A percentile compares a stretch with the other conserved stretches of the same genome.
These are phyloP conservation scores for Simplicillium aogashimaense DNA, from an alignment of 2,329 filamentous ascomycete species.

Conservation along the genomic window DNA sequence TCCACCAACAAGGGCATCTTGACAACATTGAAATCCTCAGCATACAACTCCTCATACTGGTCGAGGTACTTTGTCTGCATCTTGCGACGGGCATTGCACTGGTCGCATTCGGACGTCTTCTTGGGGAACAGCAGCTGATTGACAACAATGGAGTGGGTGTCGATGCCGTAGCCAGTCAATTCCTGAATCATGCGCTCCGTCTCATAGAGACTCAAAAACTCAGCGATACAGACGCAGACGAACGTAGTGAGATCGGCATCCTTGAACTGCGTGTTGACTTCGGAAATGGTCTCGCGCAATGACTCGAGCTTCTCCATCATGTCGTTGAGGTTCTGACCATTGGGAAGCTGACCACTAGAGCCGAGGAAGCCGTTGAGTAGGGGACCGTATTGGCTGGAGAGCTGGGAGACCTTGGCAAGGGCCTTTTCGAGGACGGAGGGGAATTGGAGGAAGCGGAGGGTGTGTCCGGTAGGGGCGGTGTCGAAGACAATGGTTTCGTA, in stretches of 20 bases:
- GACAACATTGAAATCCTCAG: slow-evolving; percentile 92
- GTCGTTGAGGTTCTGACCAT: slow-evolving; percentile 86
- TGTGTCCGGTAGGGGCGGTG: slow-evolving; percentile 95
- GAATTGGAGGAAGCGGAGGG: slow-evolving; percentile 96
- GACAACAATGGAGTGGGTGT: slow-evolving; percentile 95
- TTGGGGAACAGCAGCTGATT: slow-evolving; percentile 95
- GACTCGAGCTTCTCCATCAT: slow-evolving; percentile 92
- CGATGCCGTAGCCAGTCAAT: slow-evolving; percentile 83
- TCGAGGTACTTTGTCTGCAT: slow-evolving; percentile 99
- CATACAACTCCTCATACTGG: slow-evolving; percentile 96
- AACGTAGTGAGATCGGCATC: slow-evolving; percentile 92
- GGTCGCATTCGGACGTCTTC: slow-evolving; percentile 75
- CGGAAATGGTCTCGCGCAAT: slow-evolving; percentile 81
- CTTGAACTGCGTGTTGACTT: slow-evolving; percentile 98
- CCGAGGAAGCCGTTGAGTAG: slow-evolving; percentile 92
- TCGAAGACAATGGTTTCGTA: slow-evolving; percentile 99
- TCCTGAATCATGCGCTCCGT: slow-evolving; percentile 99
- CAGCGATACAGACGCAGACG: slow-evolving; percentile 95
- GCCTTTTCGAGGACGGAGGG: slow-evolving; percentile 97
- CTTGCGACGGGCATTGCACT: slow-evolving; percentile 88
- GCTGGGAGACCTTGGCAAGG: slow-evolving; percentile 90
- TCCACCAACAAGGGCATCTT: slow-evolving; percentile 95
- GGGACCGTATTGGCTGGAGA: slow-evolving; percentile 89
- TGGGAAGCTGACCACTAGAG: slow-evolving; percentile 63
- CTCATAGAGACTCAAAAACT: slow-evolving; percentile 94